Conservation (phyloP, 495 filamentous ascomycete genomes). For the Aspergillus sparsus region DNA sequence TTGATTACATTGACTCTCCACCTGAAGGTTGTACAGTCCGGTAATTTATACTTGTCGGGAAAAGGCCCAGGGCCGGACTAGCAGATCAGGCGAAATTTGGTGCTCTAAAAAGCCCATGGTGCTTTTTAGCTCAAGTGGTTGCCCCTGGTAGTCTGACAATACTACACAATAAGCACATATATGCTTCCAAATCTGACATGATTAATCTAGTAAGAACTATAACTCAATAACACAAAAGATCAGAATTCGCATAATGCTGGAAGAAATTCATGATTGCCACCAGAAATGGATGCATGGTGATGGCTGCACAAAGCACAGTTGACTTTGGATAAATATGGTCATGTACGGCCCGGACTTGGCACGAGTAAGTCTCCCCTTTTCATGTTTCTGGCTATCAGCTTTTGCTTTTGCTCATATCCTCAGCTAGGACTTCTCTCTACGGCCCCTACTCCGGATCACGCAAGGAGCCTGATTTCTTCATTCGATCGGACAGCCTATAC, state of each 20-base stretch:
- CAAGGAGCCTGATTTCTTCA: constrained; percentile 11
- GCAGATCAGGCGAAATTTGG: too few relatives aligned
- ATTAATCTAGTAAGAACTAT: constrained; percentile 5
- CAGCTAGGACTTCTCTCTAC: constrained; percentile 1
- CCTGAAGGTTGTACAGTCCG: background rate
- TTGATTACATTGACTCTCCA: background rate
- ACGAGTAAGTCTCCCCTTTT: background rate
- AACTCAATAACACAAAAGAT: constrained; percentile 10
- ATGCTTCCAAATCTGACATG: too few relatives aligned
- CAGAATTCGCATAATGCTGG: constrained; percentile 6
- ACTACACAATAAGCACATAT: too few relatives aligned
- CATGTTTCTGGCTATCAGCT: too few relatives aligned
- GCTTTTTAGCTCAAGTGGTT: too few relatives aligned
- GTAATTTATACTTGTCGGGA: background rate
- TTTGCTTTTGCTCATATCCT: background rate
- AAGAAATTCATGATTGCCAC: constrained; percentile 4
- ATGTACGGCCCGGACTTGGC: constrained; percentile 4
- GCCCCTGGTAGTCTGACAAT: too few relatives aligned
- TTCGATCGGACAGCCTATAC: background rate
- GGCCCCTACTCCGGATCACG: constrained; percentile 1
- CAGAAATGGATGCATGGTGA: too few relatives aligned
- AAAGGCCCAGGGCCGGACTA: background rate
- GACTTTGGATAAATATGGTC: background rate
- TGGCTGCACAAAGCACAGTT: too few relatives aligned
- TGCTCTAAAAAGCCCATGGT: too few relatives aligned